These are phyloP conservation scores for Venturia oleaginea DNA, from an alignment of 2,329 filamentous ascomycete genomes.

Conservation along the genomic window DNA sequence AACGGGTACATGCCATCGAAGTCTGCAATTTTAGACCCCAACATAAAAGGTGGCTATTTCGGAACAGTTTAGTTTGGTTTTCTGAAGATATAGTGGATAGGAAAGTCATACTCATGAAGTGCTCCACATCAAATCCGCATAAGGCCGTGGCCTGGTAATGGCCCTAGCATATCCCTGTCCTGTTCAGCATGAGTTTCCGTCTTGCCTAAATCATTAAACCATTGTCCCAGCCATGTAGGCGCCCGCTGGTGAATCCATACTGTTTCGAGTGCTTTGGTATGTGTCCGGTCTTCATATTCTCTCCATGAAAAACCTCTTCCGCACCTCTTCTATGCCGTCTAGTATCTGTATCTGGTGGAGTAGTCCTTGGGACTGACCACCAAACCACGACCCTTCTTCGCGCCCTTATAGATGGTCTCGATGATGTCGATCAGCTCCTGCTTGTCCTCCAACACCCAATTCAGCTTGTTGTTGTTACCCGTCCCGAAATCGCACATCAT, in stretches of 20 bases:
- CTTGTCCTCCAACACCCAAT: conserved; percentile 95
- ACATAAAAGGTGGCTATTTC: background rate
- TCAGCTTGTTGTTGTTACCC: conserved; percentile 97
- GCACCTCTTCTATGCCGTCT: background rate
- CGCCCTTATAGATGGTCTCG: conserved; percentile 96
- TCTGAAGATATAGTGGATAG: background rate
- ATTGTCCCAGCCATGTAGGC: background rate
- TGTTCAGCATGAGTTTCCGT: background rate
- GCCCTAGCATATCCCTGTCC: background rate
- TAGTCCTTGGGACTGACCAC: conserved; percentile 79
- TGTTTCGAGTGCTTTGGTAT: background rate
- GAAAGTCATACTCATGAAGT: conserved; percentile 3
- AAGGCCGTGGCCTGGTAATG: background rate
- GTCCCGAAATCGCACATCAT: conserved; percentile 99
- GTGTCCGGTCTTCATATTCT: background rate
- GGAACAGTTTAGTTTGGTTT: conserved; percentile 6
- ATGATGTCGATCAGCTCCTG: conserved; percentile 98
- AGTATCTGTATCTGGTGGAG: conserved; percentile 16
- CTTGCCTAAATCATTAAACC: background rate
- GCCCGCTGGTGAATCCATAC: background rate
- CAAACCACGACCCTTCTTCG: conserved; percentile 93
- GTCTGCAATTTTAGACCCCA: background rate
- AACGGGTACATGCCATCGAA: background rate
- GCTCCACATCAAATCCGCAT: background rate
- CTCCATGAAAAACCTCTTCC: background rate